phyloP scores from a whole-genome alignment of 306 rosid species.

The Crotalaria pallida region DNA sequence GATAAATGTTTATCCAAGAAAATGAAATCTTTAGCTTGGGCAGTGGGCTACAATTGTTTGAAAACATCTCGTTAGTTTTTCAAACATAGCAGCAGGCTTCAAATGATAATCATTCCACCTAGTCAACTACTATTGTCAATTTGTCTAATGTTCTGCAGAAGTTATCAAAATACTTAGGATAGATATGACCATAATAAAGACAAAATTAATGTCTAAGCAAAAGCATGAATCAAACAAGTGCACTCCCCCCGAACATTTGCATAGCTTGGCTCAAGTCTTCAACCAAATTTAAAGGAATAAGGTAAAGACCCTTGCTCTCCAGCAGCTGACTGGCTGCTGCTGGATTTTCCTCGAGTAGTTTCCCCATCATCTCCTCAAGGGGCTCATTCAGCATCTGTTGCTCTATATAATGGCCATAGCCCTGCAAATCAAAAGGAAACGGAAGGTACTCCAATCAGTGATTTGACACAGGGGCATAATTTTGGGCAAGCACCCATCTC shows the following conservation, averaged over 20 bases:
- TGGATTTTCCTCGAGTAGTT: conserved; percentile 63
- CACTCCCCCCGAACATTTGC: conserved; percentile 12
- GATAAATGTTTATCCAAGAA: not conserved
- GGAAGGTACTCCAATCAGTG: not conserved
- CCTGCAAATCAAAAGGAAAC: conserved; percentile 37
- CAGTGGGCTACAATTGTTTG: not conserved
- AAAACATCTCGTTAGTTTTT: not conserved
- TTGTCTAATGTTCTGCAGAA: not conserved
- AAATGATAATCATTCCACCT: not conserved
- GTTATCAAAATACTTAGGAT: not conserved
- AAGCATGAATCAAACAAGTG: conserved; percentile 15
- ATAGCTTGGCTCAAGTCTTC: conserved; percentile 35
- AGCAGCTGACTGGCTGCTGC: conserved; percentile 55
- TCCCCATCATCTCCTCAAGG: conserved; percentile 86
- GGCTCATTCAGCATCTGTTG: conserved; percentile 66
- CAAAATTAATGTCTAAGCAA: not conserved
- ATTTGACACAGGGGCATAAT: not conserved
- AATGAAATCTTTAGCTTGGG: not conserved
- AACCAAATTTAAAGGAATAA: conserved; percentile 54
- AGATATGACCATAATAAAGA: not conserved
- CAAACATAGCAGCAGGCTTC: not conserved
- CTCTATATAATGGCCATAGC: conserved; percentile 73
- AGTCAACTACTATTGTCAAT: not conserved
- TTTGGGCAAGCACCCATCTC: not conserved
- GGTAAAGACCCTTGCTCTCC: conserved; percentile 63